Base-by-base conservation (phyloP, 441 rosid genomes). In the Mallotus repandus region DNA sequence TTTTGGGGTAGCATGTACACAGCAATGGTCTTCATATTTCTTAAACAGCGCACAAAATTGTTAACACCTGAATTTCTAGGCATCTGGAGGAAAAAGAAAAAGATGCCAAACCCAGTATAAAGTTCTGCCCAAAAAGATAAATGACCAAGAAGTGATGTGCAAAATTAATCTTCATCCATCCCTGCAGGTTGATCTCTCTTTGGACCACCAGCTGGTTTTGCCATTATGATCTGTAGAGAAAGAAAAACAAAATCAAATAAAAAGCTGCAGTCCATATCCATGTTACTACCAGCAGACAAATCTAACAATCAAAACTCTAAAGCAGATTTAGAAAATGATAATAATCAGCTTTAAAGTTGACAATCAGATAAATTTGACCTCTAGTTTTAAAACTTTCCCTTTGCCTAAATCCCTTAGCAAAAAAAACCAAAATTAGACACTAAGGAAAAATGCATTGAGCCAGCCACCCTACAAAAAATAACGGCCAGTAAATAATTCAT, bases 161-260 rank as follows among this genome's bases (percentile, higher is more conserved):
- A 67, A 70, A 71, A 74, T 81, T 91, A 94, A 79, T 97, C 98
- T 78, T 94, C 98, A 29, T 94, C 99, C 79, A 83, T 84, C 60
- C 87, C 97, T 48, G 96, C 96, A 50, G 94, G 87, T 45, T 84
- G 91, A 59, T 88, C 96, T 89, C 96, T 89, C 82, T 81, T 90
- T 22, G 99, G 99, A 48, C 99, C 99, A 79, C 99, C 99, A 0
- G 99, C 99, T 74, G 90, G 98, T 83, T 97, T 97, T 38, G 99
- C 88, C 99, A 97, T 97, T 79, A 94, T 94, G 70, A 94, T 97
- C 99, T 97, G 90, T 85, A 81, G n/a, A 9, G 8, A 18, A 68
- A 60, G 46, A 11, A 41, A 69, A 58, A 32, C 25, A 74, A 21
- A 38, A 62, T 38, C 32, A 18, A 72, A 60, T 32, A 58, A 48